Conservation (phyloP, 805 yeast genomes). For the Yamadazyma tumulicola region DNA sequence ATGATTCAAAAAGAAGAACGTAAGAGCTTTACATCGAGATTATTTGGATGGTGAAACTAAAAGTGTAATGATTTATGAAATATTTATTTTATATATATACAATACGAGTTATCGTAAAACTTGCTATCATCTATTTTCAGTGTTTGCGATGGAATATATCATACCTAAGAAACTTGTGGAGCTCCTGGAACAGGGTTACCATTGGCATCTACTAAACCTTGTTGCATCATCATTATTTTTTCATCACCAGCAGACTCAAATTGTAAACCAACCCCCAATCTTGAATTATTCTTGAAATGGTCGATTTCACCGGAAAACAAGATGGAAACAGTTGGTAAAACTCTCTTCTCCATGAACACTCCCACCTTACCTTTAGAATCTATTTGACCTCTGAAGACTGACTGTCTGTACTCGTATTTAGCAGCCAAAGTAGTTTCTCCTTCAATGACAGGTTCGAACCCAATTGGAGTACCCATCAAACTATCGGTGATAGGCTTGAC, state of each 20-base stretch:
- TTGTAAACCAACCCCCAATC: constrained; percentile 91
- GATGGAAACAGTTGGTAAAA: constrained; percentile 85
- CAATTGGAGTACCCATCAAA: constrained; percentile 74
- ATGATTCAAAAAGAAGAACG: constrained; percentile 9
- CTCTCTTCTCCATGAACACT: constrained; percentile 88
- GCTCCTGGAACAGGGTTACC: constrained; percentile 86
- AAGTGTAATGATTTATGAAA: constrained; percentile 5
- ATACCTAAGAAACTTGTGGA: constrained; percentile 40
- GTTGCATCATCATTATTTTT: constrained; percentile 88
- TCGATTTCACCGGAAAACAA: constrained; percentile 91
- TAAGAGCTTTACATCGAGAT: constrained; percentile 23
- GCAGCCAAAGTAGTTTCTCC: constrained; percentile 94
- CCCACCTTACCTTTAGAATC: constrained; percentile 90
- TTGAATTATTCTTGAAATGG: constrained; percentile 67
- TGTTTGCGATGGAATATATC: not conserved
- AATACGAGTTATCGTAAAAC: constrained; percentile 3
- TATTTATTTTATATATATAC: constrained; percentile 9
- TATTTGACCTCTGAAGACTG: constrained; percentile 91
- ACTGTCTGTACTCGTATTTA: constrained; percentile 95
- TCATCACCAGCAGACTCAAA: constrained; percentile 94
- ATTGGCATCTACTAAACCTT: constrained; percentile 75
- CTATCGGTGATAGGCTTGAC: constrained; percentile 72
- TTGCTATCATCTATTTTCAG: not conserved
- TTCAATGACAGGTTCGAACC: constrained; percentile 80
- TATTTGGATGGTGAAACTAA: constrained; percentile 38